These are phyloP conservation scores for Dissophora globulifera DNA, from an alignment of 192 early-diverging fungal species.

Conservation along the genomic window DNA sequence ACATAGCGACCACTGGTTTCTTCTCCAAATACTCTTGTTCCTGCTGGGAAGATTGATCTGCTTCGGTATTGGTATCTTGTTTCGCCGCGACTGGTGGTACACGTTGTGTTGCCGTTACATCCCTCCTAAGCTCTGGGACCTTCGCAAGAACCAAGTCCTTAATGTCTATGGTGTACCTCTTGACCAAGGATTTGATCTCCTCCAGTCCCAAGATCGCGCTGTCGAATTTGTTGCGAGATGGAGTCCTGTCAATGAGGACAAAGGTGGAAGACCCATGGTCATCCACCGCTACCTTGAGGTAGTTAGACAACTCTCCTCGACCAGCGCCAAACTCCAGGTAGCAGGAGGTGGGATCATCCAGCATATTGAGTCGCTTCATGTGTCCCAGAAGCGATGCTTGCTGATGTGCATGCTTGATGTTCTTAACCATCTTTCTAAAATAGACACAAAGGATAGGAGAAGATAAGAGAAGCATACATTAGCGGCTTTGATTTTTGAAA, in stretches of 20 bases:
- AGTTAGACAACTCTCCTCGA: slow-evolving; percentile 68
- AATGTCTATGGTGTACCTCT: slow-evolving; percentile 81
- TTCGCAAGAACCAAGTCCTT: slow-evolving; percentile 83
- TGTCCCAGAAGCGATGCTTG: slow-evolving; percentile 86
- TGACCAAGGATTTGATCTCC: slow-evolving; percentile 57
- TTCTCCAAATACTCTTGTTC: slow-evolving; percentile 43
- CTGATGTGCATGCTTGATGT: slow-evolving; percentile 64
- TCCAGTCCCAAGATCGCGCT: slow-evolving; percentile 46
- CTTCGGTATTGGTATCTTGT: not conserved
- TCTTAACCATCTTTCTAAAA: slow-evolving; percentile 54
- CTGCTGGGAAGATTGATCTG: no score
- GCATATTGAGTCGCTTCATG: slow-evolving; percentile 67
- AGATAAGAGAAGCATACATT: no score
- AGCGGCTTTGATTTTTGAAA: no score
- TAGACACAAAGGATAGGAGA: no score
- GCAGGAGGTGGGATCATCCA: slow-evolving; percentile 61
- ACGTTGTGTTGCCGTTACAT: slow-evolving; percentile 45
- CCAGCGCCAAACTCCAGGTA: slow-evolving; percentile 89
- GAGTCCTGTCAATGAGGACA: slow-evolving; percentile 82
- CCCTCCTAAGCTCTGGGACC: slow-evolving; percentile 54
- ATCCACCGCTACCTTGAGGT: slow-evolving; percentile 59
- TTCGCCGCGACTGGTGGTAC: slow-evolving; percentile 24
- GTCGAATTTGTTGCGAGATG: slow-evolving; percentile 79
- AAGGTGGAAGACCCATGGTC: slow-evolving; percentile 58
- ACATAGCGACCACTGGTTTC: slow-evolving; percentile 75